phyloP scores from a whole-genome alignment of 2,329 filamentous ascomycete species.

The Trichoderma pleuroti region DNA sequence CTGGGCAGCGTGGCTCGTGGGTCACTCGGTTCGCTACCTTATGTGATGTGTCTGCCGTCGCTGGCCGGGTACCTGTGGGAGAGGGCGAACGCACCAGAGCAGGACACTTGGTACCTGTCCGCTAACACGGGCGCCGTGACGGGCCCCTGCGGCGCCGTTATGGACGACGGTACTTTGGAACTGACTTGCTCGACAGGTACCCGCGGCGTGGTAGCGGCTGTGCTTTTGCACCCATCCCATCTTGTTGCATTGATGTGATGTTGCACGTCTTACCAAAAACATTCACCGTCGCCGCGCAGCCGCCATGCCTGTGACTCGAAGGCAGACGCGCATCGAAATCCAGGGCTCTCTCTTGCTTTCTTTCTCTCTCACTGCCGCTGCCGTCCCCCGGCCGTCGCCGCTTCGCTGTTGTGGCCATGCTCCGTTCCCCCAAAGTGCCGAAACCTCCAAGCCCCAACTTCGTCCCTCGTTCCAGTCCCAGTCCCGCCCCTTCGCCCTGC shows the following conservation, averaged over 20 bases:
- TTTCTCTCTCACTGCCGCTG: background rate
- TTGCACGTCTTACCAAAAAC: background rate
- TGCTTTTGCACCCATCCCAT: background rate
- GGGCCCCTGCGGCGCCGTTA: background rate
- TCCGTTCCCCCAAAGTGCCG: background rate
- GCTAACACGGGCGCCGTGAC: background rate
- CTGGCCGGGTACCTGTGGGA: background rate
- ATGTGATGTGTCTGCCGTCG: too few relatives aligned
- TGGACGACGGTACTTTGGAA: background rate
- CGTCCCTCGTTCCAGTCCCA: background rate
- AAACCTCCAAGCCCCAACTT: background rate
- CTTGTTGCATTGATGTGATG: background rate
- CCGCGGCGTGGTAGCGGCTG: background rate
- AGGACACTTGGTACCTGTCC: background rate
- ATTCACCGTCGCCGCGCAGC: background rate
- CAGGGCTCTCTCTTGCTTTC: background rate
- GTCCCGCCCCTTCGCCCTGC: background rate
- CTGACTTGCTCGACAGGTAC: background rate
- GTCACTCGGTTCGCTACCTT: slow-evolving; percentile 5
- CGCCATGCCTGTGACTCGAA: background rate
- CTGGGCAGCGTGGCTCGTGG: background rate
- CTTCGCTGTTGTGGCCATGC: slow-evolving; percentile 11
- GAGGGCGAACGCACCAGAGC: background rate
- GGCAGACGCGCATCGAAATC: background rate
- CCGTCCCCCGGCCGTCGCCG: background rate